These are phyloP conservation scores for Pseudotsuga menziesii DNA, from an alignment of 75 land plant genomes.

Conservation along the genomic window DNA sequence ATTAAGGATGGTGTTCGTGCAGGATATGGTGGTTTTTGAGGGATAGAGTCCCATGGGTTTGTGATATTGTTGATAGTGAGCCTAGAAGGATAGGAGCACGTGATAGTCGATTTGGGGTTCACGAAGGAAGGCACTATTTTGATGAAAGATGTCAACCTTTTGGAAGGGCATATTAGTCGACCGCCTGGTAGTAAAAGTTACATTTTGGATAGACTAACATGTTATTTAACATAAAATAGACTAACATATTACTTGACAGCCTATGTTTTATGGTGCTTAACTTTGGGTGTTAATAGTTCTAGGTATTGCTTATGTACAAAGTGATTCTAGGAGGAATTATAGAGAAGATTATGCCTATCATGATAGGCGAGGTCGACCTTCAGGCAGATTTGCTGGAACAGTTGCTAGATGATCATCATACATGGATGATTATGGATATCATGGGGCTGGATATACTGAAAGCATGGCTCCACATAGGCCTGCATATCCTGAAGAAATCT, in stretches of 20 bases:
- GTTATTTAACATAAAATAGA: not conserved
- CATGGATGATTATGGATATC: conserved; percentile 5
- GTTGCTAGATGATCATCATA: not conserved
- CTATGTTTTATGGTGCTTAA: not conserved
- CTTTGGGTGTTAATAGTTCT: not conserved
- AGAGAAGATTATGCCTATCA: not conserved
- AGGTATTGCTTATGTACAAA: not conserved
- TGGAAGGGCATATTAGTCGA: conserved; percentile 5
- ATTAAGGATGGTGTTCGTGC: conserved; percentile 21
- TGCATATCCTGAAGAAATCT: conserved; percentile 1
- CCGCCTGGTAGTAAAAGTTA: not conserved
- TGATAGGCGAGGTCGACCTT: not conserved
- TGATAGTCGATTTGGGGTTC: not conserved
- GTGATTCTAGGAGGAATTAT: conserved; percentile 4
- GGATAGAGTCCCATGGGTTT: conserved; percentile 8
- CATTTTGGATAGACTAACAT: not conserved
- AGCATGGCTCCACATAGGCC: not conserved
- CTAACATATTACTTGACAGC: not conserved
- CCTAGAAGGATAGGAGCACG: not conserved
- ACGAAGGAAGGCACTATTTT: not conserved
- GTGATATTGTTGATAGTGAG: conserved; percentile 7
- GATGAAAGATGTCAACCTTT: not conserved
- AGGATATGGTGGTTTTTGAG: conserved; percentile 10
- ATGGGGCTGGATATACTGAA: not conserved
- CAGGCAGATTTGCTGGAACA: conserved; percentile 6